A percentile compares a stretch with the other conserved stretches of the same genome.
phyloP scores from a whole-genome alignment of 768 basidiomycete species.

The Mrakia gelida region DNA sequence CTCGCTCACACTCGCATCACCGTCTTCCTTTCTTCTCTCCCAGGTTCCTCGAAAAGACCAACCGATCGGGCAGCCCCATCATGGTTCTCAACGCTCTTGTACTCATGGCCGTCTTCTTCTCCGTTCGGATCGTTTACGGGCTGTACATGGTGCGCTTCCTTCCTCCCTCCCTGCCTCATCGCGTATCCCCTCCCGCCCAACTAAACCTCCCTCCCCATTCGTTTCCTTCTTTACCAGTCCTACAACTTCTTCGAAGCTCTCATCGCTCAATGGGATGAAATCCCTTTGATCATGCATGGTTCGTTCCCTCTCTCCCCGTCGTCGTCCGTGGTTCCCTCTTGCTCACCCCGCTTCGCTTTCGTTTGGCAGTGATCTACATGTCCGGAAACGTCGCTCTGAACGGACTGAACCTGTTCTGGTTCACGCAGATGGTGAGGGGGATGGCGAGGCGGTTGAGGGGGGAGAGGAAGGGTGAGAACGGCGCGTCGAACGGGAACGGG shows the following conservation, averaged over 20 bases:
- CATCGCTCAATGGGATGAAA: not conserved
- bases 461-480: constrained; percentile 6
- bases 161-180: not conserved
- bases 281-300: constrained; percentile 18
- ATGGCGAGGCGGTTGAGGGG: constrained; percentile 14
- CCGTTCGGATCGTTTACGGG: constrained; percentile 14
- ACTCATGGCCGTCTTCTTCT: constrained; percentile 19
- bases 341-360: no score
- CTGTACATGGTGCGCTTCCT: constrained; percentile 16
- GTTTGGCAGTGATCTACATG: not conserved
- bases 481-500: not conserved
- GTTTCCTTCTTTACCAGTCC: not conserved
- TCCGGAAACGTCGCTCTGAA: constrained; percentile 18
- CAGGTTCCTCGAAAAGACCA: constrained; percentile 5
- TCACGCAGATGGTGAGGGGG: constrained; percentile 3
- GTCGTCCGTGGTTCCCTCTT: not conserved
- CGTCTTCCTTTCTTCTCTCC: not conserved
- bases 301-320: not conserved
- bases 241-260: constrained; percentile 16
- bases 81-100: constrained; percentile 13
- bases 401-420: constrained; percentile 12
- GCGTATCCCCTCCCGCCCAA: not conserved
- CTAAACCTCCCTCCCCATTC: not conserved
- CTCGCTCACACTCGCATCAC: not conserved
- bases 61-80: constrained; percentile 3